Base-by-base conservation (phyloP, 1,139 yeast species). In the Magnusiomyces fungicola region DNA sequence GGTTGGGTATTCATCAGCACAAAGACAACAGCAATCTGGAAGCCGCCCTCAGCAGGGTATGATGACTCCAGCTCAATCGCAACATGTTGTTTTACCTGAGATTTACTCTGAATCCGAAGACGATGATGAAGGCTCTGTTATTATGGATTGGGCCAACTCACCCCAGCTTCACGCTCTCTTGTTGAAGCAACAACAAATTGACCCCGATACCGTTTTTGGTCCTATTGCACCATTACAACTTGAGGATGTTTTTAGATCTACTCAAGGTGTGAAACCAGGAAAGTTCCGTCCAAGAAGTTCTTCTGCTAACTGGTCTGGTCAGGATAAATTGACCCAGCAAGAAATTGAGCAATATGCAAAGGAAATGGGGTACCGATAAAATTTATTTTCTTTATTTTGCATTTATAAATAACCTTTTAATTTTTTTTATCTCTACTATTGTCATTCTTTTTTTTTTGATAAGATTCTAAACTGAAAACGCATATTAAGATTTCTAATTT, bases 161-260 rank as follows among this genome's bases (percentile, higher is more conserved):
- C 84, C 87, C 1, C 80, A 76, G 53, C 69, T 83, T 43, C 73
- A 75, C 39, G 69, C 69, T 48, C 69, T 75, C 37, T 70, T 87
- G 41, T 64, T 73, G 42, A 68, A 72, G 45, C 95, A 86, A 62
- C 79, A 76, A 54, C 65, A 68, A 19, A 69, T 83, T 51, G 83
- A 89, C 61, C 96, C 96, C 0, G 79, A 75, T 49, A 63, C 74
- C 3, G 77, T 89, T 1, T 89, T 90, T 70, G 96, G 96, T 0
- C 84, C 86, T 14, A 76, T 84, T 24, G 83, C 86, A 0, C 79
- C 80, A 3, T 67, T 86, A 51, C 77, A 80, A 44, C 76, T 86
- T 63, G 83, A 78, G 45, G 87, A 81, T 54, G 79, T 87, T 19
- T 85, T 87, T 61, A 76, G 77, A 47, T 71, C 68, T 40, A 64